Evolutionary conservation across 2,329 filamentous ascomycete genomes (phyloP).

Genomic region (Diaporthe nobilis): DNA sequence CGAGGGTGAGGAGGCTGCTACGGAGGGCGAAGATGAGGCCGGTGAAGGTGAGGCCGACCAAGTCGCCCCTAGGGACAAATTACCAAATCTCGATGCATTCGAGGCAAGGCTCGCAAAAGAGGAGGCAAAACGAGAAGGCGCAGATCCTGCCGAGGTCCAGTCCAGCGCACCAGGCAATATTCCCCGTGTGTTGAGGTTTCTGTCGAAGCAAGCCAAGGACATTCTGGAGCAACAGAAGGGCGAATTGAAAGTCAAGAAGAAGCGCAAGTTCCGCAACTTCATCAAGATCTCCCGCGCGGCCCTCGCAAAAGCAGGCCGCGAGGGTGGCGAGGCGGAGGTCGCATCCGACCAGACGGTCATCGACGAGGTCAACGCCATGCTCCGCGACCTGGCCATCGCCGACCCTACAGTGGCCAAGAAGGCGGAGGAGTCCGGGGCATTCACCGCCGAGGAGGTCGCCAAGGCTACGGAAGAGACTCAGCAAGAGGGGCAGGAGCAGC

Average conservation of each 20-base stretch:
- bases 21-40: conserved; percentile 34
- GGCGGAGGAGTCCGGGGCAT: conserved; percentile 33
- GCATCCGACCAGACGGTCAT: conserved; percentile 58
- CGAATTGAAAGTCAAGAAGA: conserved; percentile 77
- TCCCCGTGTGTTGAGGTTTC: conserved; percentile 58
- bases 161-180: conserved; percentile 39
- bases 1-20: conserved; percentile 48
- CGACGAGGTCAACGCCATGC: conserved; percentile 66
- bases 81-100: conserved; percentile 25
- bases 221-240: conserved; percentile 44
- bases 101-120: conserved; percentile 44
- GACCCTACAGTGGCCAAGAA: conserved; percentile 35
- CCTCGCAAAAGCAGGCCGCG: conserved; percentile 65
- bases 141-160: conserved; percentile 42
- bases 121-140: conserved; percentile 43
- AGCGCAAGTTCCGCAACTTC: conserved; percentile 82
- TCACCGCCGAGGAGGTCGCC: conserved; percentile 44
- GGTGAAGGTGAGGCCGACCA: conserved; percentile 26
- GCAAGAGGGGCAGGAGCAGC: conserved; percentile 19
- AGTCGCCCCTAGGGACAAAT: neutral
- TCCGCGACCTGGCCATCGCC: conserved; percentile 61
- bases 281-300: conserved; percentile 74
- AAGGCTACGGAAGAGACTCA: conserved; percentile 31
- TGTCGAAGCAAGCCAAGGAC: conserved; percentile 61
- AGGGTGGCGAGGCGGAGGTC: conserved; percentile 52